Evolutionary conservation across 2,329 filamentous ascomycete genomes (phyloP).

Genomic region (Aspergillus arachidicola): DNA sequence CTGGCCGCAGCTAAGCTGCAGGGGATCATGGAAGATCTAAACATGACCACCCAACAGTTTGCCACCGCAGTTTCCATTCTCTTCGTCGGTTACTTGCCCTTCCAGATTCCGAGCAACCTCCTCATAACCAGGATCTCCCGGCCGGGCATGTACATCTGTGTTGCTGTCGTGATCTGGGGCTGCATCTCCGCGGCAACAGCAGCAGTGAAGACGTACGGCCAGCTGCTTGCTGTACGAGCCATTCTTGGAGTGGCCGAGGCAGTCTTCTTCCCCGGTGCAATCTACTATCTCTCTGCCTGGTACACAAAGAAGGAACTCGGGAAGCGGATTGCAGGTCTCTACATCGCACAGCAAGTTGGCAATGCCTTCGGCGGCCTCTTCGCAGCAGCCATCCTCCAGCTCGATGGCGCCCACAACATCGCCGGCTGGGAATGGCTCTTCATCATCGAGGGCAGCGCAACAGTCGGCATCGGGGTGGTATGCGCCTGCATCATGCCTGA

Average conservation of each 20-base stretch:
- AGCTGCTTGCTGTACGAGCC: conserved; percentile 60
- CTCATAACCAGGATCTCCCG: conserved; percentile 55
- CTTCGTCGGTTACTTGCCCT: conserved; percentile 31
- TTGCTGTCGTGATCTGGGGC: conserved; percentile 63
- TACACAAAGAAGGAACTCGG: conserved; percentile 41
- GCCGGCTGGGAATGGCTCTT: conserved; percentile 33
- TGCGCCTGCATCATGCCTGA: conserved; percentile 42
- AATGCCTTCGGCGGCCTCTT: conserved; percentile 33
- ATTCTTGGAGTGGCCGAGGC: conserved; percentile 66
- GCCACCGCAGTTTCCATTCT: conserved; percentile 32
- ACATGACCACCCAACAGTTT: conserved; percentile 41
- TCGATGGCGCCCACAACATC: conserved; percentile 24
- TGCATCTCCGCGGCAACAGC: conserved; percentile 61
- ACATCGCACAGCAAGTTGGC: conserved; percentile 30
- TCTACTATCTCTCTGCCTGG: conserved; percentile 45
- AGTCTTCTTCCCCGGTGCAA: conserved; percentile 56
- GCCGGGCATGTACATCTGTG: conserved; percentile 55
- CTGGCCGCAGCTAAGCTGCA: conserved; percentile 44
- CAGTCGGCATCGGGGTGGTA: conserved; percentile 32
- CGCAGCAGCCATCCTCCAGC: conserved; percentile 28
- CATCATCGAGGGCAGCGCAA: conserved; percentile 32
- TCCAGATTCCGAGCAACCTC: conserved; percentile 51
- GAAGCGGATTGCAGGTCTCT: conserved; percentile 34
- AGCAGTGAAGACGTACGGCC: conserved; percentile 54
- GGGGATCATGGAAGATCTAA: conserved; percentile 44